These are phyloP conservation scores for Bruguiera sexangula DNA, from an alignment of 345 rosid genomes.

Conservation along the genomic window DNA sequence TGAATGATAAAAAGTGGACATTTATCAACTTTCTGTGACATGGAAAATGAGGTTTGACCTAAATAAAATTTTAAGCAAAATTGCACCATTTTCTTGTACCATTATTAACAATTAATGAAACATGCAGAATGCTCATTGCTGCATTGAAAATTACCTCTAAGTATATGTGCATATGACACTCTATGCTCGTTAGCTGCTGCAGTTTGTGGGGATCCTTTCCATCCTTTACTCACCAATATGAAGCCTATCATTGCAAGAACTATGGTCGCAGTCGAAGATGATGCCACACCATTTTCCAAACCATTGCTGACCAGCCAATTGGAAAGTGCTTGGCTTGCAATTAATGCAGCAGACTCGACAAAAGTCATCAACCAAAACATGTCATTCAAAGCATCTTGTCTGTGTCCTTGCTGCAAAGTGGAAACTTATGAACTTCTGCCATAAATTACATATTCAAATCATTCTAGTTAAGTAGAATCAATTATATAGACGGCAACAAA, in stretches of 20 bases:
- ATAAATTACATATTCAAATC: neutral
- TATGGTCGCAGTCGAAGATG: constrained; percentile 42
- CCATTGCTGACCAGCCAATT: constrained; percentile 58
- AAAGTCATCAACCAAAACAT: constrained; percentile 93
- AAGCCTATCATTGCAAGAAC: constrained; percentile 52
- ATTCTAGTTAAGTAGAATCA: neutral
- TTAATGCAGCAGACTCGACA: constrained; percentile 66
- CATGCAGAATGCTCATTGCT: neutral
- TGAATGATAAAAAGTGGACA: neutral
- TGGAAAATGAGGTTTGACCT: neutral
- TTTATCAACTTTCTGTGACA: neutral
- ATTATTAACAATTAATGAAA: neutral
- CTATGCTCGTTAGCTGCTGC: constrained; percentile 40
- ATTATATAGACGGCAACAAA: neutral
- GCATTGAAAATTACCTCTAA: constrained; percentile 42
- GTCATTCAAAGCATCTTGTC: constrained; percentile 67
- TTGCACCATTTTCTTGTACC: neutral
- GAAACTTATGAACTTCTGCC: constrained; percentile 5
- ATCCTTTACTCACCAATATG: constrained; percentile 41
- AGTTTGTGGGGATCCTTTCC: constrained; percentile 46
- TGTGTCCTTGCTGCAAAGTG: constrained; percentile 67
- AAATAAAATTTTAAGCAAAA: neutral
- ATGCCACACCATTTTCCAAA: constrained; percentile 40
- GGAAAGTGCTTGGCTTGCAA: constrained; percentile 71
- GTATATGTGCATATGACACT: constrained; percentile 44